A percentile compares a stretch with the other conserved stretches of the same genome.
Conservation (phyloP, 1,284 basidiomycete genomes). For the Cutaneotrichosporon cavernicola region DNA sequence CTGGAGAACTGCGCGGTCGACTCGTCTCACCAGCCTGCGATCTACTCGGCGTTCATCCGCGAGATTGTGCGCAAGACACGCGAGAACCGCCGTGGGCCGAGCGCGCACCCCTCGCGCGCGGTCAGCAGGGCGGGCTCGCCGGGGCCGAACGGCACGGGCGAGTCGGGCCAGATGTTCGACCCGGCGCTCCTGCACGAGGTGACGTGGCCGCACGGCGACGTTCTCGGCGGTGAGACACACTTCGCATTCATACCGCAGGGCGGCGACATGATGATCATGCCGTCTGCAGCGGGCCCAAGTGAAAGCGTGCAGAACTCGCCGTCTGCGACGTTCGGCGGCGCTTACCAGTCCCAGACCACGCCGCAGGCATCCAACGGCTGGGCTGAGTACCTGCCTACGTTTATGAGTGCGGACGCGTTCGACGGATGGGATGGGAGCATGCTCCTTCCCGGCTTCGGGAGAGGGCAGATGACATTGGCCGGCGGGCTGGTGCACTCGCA, state of each 20-base stretch:
- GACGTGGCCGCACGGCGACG: conserved; percentile 38
- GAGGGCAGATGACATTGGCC: conserved; percentile 50
- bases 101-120: conserved; percentile 22
- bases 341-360: conserved; percentile 21
- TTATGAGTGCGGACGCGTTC: conserved; percentile 51
- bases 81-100: conserved; percentile 40
- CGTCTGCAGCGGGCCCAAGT: conserved; percentile 47
- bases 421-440: conserved; percentile 52
- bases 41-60: conserved; percentile 81
- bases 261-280: conserved; percentile 52
- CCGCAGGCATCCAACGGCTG: conserved; percentile 38
- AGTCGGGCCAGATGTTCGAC: conserved; percentile 35
- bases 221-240: conserved; percentile 35
- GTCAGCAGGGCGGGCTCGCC: conserved; percentile 23
- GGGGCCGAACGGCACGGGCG: conserved; percentile 7
- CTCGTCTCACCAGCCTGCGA: conserved; percentile 73
- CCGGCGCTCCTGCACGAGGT: conserved; percentile 40
- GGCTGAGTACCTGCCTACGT: conserved; percentile 50
- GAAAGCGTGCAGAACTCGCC: conserved; percentile 45
- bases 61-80: conserved; percentile 59
- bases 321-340: conserved; percentile 18
- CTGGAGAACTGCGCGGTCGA: conserved; percentile 73
- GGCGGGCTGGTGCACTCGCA: conserved; percentile 52
- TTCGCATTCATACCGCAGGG: conserved; percentile 50
- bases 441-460: conserved; percentile 51